Conservation (phyloP, 2,329 filamentous ascomycete genomes). For the Cyanodermella asteris region DNA sequence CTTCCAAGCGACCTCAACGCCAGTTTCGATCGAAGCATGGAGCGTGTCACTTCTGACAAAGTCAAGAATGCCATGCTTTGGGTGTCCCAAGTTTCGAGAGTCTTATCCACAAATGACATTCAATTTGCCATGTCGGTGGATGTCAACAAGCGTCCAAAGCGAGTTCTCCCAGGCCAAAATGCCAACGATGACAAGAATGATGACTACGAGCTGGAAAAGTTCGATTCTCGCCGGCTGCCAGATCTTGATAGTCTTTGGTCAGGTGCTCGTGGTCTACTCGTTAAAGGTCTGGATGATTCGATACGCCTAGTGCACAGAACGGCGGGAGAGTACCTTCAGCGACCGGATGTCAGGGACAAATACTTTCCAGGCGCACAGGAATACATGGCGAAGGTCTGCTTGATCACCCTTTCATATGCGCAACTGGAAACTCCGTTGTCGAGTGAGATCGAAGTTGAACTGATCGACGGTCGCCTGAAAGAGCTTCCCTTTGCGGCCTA, state of each 20-base stretch:
- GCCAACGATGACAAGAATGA: too few relatives aligned
- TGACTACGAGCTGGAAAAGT: too few relatives aligned
- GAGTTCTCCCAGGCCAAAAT: too few relatives aligned
- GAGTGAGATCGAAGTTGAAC: slow-evolving; percentile 2
- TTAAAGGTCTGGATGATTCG: background rate
- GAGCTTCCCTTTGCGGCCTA: slow-evolving; percentile 6
- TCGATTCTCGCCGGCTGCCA: too few relatives aligned
- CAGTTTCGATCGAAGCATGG: slow-evolving; percentile 4
- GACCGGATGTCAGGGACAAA: background rate
- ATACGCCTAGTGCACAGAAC: slow-evolving; percentile 6
- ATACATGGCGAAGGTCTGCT: slow-evolving; percentile 2
- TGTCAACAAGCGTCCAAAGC: too few relatives aligned
- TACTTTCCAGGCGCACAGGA: slow-evolving; percentile 4
- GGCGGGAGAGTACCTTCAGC: slow-evolving; percentile 6
- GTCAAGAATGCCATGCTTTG: too few relatives aligned
- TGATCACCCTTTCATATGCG: slow-evolving; percentile 4
- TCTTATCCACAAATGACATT: too few relatives aligned
- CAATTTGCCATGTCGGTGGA: too few relatives aligned
- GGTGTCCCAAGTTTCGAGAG: too few relatives aligned
- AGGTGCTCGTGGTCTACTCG: too few relatives aligned
- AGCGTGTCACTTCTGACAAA: too few relatives aligned
- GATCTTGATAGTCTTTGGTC: too few relatives aligned
- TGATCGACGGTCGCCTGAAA: slow-evolving; percentile 3
- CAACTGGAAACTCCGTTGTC: slow-evolving; percentile 2
- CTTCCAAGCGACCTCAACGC: slow-evolving; percentile 3